Evolutionary conservation across 2,329 filamentous ascomycete species (phyloP), one percentile per base, ranked within the genome.

Genomic region (Hypoxylon sp.): DNA sequence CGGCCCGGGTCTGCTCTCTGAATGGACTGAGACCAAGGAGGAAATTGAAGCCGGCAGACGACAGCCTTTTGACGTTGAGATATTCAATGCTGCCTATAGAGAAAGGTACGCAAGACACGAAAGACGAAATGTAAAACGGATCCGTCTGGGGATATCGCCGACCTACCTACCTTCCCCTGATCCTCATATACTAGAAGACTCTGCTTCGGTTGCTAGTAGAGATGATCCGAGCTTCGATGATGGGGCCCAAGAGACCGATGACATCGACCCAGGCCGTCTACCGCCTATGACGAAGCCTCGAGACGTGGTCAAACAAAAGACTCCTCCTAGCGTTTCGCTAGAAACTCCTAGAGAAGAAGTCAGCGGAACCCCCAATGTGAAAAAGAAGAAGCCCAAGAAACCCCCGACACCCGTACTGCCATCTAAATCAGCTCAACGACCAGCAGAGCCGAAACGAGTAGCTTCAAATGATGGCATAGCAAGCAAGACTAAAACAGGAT

Each of bases 21-120:
- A 81, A 2, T 89, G 87, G 87, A 75, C 80, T 54, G 74, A 79
- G 27, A 79, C 75, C 4, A 84, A 84, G 70, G 71, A 74, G n/a
- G 75, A 77, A 6, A 77, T 81, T 8, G 76, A 74, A 2, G 74
- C 74, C 6, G 80, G 81, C 11, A 72, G 76, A 7, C 68, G 75
- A 10, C 44, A 77, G 13, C 77, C 78, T 0, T 85, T 85, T 63
- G 80, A 82, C 22, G 65, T 86, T 14, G 61, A 72, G 3, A 67
- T 75, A 3, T 86, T 79, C 71, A 73, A 81, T 30, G 69, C 76
- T 11, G 83, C 82, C 13, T 64, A 75, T 4, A 62, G 72, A 8
- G 74, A 67, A 25, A 81, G 81, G 61, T 73, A 75, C 3, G 71
- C 74, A 4, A 82, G 83, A 6, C 84, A 85, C 65, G 68, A 74